phyloP scores from a whole-genome alignment of 805 yeast species.

The Spathaspora passalidarum region DNA sequence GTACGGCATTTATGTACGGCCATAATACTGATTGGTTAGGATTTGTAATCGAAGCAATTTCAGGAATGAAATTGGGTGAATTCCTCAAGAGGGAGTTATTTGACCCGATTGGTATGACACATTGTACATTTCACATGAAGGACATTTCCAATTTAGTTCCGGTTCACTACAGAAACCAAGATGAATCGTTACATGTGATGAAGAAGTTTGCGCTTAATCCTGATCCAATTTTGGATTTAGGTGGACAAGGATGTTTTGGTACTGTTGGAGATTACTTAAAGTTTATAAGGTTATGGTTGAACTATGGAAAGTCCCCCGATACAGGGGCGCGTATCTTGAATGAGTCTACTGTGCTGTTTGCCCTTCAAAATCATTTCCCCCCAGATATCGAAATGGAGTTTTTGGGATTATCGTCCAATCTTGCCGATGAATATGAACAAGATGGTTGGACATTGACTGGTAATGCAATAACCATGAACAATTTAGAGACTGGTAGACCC shows the following conservation, averaged over 20 bases:
- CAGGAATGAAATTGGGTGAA: conserved; percentile 30
- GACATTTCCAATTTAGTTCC: conserved; percentile 12
- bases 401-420: conserved; percentile 17
- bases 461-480: conserved; percentile 23
- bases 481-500: conserved; percentile 33
- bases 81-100: conserved; percentile 29
- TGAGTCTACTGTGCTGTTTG: conserved; percentile 27
- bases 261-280: conserved; percentile 36
- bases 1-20: conserved; percentile 36
- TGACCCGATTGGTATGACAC: conserved; percentile 31
- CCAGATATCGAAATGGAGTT: conserved; percentile 15
- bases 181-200: conserved; percentile 12
- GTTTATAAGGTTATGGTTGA: conserved; percentile 38
- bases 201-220: conserved; percentile 15
- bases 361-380: conserved; percentile 32
- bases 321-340: conserved; percentile 27
- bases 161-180: conserved; percentile 15
- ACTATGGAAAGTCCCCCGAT: conserved; percentile 38
- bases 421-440: conserved; percentile 13
- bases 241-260: conserved; percentile 43
- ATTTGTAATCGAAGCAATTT: conserved; percentile 28
- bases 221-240: conserved; percentile 33
- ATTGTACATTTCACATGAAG: conserved; percentile 23
- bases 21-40: conserved; percentile 40
- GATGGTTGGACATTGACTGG: conserved; percentile 38